Evolutionary conservation across 768 basidiomycete species (phyloP).

Genomic region (Collybia nuda): DNA sequence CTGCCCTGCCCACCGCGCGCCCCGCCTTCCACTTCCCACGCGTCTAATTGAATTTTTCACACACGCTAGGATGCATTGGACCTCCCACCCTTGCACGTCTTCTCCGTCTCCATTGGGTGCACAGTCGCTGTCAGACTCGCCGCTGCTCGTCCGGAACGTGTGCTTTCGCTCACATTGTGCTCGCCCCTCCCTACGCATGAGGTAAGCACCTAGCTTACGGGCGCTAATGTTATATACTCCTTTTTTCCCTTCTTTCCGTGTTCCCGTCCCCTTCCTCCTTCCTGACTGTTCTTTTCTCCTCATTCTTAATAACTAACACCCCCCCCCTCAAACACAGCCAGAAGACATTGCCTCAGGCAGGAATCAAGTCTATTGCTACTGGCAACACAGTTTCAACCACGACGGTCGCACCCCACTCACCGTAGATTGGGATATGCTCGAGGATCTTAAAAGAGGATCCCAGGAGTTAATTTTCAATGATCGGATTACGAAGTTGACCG

Average conservation of each 20-base stretch:
- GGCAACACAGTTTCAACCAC: slow-evolving; percentile 16
- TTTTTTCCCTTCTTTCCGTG: background rate
- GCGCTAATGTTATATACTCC: too few relatives aligned
- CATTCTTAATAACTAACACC: too few relatives aligned
- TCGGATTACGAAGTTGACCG: slow-evolving; percentile 3
- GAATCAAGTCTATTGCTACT: slow-evolving; percentile 22
- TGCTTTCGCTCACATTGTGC: slow-evolving; percentile 34
- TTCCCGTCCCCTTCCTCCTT: too few relatives aligned
- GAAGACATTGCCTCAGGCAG: slow-evolving; percentile 27
- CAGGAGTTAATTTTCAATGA: slow-evolving; percentile 9
- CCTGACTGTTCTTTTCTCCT: background rate
- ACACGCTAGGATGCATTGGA: slow-evolving; percentile 25
- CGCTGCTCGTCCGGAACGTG: slow-evolving; percentile 25
- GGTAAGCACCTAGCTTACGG: too few relatives aligned
- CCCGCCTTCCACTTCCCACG: too few relatives aligned
- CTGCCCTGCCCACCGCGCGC: too few relatives aligned
- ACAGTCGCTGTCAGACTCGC: slow-evolving; percentile 31
- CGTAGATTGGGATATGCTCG: slow-evolving; percentile 10
- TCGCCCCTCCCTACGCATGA: slow-evolving; percentile 32
- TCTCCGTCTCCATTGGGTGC: slow-evolving; percentile 33
- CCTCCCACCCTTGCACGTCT: slow-evolving; percentile 33
- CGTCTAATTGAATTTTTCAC: background rate
- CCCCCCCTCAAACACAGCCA: slow-evolving; percentile 14
- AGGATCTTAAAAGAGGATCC: slow-evolving; percentile 19
- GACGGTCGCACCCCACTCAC: background rate